These are phyloP conservation scores for Arctium minus DNA, from an alignment of 129 eudicot species.

Conservation along the genomic window DNA sequence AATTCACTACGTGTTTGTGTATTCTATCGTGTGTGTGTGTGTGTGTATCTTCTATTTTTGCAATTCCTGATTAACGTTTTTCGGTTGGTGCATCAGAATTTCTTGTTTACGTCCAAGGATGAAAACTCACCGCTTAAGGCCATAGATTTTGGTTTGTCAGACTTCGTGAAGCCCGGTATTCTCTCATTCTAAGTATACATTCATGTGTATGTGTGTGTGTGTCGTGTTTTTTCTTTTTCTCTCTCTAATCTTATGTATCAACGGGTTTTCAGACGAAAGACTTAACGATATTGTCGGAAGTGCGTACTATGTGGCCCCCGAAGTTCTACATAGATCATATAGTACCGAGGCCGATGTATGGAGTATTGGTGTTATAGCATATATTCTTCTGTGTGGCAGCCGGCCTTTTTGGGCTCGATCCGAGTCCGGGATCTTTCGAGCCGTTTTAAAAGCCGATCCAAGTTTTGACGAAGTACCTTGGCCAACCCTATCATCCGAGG, in stretches of 20 bases:
- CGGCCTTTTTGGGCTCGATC: slow-evolving; percentile 98
- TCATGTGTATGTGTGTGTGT: background rate
- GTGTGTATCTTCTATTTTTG: background rate
- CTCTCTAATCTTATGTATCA: background rate
- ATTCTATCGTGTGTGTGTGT: background rate
- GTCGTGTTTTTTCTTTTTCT: background rate
- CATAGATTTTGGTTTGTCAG: slow-evolving; percentile 94
- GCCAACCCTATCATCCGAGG: slow-evolving; percentile 80
- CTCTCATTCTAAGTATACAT: background rate
- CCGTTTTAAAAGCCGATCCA: slow-evolving; percentile 90
- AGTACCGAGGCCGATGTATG: slow-evolving; percentile 94
- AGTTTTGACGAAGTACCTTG: slow-evolving; percentile 90
- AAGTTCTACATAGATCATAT: slow-evolving; percentile 92
- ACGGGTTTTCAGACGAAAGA: slow-evolving; percentile 73
- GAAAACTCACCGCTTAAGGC: slow-evolving; percentile 81
- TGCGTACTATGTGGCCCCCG: slow-evolving; percentile 97
- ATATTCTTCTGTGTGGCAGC: slow-evolving; percentile 86
- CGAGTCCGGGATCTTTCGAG: slow-evolving; percentile 89
- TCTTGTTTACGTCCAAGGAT: slow-evolving; percentile 79
- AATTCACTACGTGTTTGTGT: background rate
- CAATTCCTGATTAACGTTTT: background rate
- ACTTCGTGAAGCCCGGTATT: slow-evolving; percentile 87
- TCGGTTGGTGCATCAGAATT: slow-evolving; percentile 61
- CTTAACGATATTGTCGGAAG: slow-evolving; percentile 96
- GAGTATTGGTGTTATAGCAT: slow-evolving; percentile 94